A percentile compares a stretch with the other conserved stretches of the same genome.
Evolutionary conservation across 2,329 filamentous ascomycete species (phyloP).

Genomic region (Diaporthe citrichinensis): DNA sequence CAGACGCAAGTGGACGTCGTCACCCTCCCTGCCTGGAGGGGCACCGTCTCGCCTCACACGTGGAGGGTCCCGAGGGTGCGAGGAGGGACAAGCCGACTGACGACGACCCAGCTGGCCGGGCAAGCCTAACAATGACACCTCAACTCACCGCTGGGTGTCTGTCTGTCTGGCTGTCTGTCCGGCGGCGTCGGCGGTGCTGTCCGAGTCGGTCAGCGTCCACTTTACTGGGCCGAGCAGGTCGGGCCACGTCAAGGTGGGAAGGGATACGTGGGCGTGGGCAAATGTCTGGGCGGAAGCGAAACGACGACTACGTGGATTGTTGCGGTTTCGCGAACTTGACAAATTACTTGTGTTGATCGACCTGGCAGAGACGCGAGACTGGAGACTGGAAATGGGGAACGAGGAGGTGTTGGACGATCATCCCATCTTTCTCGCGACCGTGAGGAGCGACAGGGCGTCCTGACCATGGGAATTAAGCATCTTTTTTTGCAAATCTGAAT

Average conservation of each 20-base stretch:
- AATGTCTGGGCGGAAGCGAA: conserved; percentile 12
- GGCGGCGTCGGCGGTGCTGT: conserved; percentile 16
- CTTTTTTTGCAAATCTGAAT: conserved; percentile 36
- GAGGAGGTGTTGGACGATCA: conserved; percentile 19
- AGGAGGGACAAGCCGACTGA: conserved; percentile 7
- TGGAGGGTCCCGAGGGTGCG: conserved; percentile 5
- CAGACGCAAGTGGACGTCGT: conserved; percentile 28
- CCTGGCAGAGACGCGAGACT: conserved; percentile 1
- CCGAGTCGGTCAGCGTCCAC: conserved; percentile 28
- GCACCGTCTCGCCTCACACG: conserved; percentile 8
- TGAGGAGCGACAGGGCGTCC: conserved; percentile 20
- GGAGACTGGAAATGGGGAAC: background rate
- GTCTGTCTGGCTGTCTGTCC: too few relatives aligned
- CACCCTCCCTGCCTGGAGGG: conserved; percentile 10
- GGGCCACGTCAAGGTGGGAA: conserved; percentile 31
- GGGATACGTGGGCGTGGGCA: conserved; percentile 11
- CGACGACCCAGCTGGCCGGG: background rate
- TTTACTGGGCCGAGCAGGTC: conserved; percentile 26
- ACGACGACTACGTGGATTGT: conserved; percentile 27
- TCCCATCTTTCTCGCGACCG: conserved; percentile 6
- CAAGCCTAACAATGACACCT: background rate
- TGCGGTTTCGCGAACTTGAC: conserved; percentile 16
- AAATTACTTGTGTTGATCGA: conserved; percentile 12
- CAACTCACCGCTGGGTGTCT: conserved; percentile 4
- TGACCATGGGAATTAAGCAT: conserved; percentile 36